Evolutionary conservation across 1,284 basidiomycete species (phyloP), one percentile per base, ranked within the genome.

Genomic region (Polyporus tsugae): DNA sequence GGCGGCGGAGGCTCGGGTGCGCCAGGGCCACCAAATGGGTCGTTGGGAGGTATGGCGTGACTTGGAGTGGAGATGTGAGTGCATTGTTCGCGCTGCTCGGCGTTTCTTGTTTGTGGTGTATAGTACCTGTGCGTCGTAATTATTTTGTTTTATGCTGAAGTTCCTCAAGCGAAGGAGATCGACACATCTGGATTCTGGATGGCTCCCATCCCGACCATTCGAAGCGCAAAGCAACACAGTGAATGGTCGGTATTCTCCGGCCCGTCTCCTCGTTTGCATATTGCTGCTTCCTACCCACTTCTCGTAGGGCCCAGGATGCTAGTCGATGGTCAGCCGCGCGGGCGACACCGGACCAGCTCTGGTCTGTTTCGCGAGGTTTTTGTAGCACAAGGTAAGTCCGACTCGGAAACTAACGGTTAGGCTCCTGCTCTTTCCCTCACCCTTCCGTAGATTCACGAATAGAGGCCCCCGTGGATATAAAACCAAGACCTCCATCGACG

Each of bases 41-140:
- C 66, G 17, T 36, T 69, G 49, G 71, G 69, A 13, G 71, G 71
- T 39, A 72, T 70, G 71, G 62, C 57, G 46, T 63, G 36, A 58
- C 10, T 52, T 9, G 19, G 22, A 33, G 25, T 41, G 13, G 39
- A 4, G n/a, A 7, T 1, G 33, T 7, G 33, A 10, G 33, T 19
- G 5, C 29, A 35, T n/a, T 38, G 36, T 38, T 15, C 19, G 25
- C 53, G 6, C 25, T 33, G 55, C 38, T n/a, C 11, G 53, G n/a
- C 55, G 52, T 33, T 55, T 33, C 29, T 35, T 33, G 29, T 13
- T 55, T 55, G 33, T 35, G 17, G 22, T 11, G 11, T 55, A 35
- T 6, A 33, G 17, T 49, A 10, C 4, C 46, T 10, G 46, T 49
- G 9, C 22, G 22, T 49, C 5, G 22, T 25, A 49, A 25, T 13